Evolutionary conservation across 1,284 basidiomycete genomes (phyloP), one percentile per base, ranked within the genome.

Genomic region (Sparassis latifolia): DNA sequence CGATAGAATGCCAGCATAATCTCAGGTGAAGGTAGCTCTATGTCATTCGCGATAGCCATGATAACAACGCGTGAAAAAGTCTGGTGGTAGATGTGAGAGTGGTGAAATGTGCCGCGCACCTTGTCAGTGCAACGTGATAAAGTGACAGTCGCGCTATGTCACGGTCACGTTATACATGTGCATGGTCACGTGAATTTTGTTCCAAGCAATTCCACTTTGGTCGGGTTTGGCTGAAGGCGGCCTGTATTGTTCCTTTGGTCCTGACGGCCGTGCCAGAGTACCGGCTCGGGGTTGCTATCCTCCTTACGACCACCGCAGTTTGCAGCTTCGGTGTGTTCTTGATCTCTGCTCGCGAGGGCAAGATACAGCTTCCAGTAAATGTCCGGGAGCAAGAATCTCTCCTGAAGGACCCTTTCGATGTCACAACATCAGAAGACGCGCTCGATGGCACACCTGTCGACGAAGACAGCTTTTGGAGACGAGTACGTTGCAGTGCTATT

Each of bases 1-100:
- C 85, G 79, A 71, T 99, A 99, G 71, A 94, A 99, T 3, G 86
- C 80, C 44, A 89, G 76, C 90, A 97, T 95, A 20, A 69, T 44
- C 51, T 69, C 68, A 2, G 64, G 63, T 0, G 67, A 58, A 1
- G 56, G 53, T 2, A 55, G 51, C 27, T 64, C 65, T 10, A 52
- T 38, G 12, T 60, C 51, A 33, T 63, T 53, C 2, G 51, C 41
- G 27, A 45, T 43, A 2, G 52, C 44, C 58, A 58, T 58, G 3
- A 20, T 3, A 32, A 35, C 10, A 45, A 20, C 20, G 32, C 4
- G 29, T 27, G 40, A 10, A 42, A 42, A 27, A 42, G 7, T 27
- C 28, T 42, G 40, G 40, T 37, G 12, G 35, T 20, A 20, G 20
- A 20, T 20, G 20, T 20, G 20, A 20, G 20, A 20, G 49, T 44